Evolutionary conservation across 805 yeast species (phyloP).

Genomic region (Sugiyamaella chiloensis): DNA sequence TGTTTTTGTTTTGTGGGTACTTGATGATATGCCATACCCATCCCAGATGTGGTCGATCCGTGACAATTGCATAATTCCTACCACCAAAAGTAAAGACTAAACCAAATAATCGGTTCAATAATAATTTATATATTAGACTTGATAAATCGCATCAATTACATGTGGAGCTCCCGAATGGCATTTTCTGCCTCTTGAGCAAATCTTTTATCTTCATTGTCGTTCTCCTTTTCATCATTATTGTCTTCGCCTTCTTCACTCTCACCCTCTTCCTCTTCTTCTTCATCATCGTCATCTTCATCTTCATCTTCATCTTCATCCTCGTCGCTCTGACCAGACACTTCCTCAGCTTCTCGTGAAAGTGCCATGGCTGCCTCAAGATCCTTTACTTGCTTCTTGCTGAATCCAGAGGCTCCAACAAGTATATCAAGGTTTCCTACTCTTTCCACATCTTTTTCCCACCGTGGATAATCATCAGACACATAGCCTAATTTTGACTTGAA

Average conservation of each 20-base stretch:
- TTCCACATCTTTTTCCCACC: constrained; percentile 68
- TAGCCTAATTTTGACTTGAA: constrained; percentile 77
- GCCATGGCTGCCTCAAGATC: constrained; percentile 77
- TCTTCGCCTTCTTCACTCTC: constrained; percentile 40
- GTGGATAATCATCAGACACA: constrained; percentile 78
- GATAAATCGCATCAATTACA: background rate
- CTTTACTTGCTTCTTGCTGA: constrained; percentile 52
- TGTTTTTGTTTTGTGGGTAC: too few relatives aligned
- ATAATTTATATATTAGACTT: background rate
- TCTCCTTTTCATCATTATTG: constrained; percentile 18
- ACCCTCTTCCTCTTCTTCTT: constrained; percentile 37
- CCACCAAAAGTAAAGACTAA: too few relatives aligned
- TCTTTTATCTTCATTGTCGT: constrained; percentile 34
- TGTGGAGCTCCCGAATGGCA: constrained; percentile 22
- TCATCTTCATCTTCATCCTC: constrained; percentile 42
- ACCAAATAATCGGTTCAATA: background rate
- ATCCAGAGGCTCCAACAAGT: constrained; percentile 92
- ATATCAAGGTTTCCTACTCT: constrained; percentile 71
- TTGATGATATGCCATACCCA: too few relatives aligned
- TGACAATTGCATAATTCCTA: too few relatives aligned
- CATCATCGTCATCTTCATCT: constrained; percentile 40
- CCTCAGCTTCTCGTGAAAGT: constrained; percentile 34
- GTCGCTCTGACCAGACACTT: constrained; percentile 25
- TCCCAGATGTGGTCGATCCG: too few relatives aligned
- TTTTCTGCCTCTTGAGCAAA: constrained; percentile 22